phyloP scores from a whole-genome alignment of 1,284 basidiomycete species.

The Cystobasidium sp. region DNA sequence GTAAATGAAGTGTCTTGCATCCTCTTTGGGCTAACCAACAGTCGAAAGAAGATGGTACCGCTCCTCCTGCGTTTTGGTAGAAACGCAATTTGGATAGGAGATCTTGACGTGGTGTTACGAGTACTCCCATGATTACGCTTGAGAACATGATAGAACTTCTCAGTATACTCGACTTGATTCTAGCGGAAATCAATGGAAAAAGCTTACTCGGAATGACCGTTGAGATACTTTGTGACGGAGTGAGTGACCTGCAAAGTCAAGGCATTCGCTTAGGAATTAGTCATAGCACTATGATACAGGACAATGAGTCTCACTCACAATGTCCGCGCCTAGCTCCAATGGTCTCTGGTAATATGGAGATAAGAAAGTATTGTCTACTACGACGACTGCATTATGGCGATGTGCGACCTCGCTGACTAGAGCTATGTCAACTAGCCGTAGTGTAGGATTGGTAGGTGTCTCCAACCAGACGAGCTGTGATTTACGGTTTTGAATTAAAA shows the following conservation, averaged over 20 bases:
- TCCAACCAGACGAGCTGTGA: slow-evolving; percentile 92
- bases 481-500: too few species aligned
- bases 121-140: slow-evolving; percentile 71
- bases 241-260: slow-evolving; percentile 49
- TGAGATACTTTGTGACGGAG: slow-evolving; percentile 78
- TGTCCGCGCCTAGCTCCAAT: slow-evolving; percentile 79
- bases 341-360: slow-evolving; percentile 91
- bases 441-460: slow-evolving; percentile 91
- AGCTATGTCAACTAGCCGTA: slow-evolving; percentile 79
- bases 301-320: slow-evolving; percentile 64
- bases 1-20: slow-evolving; percentile 79
- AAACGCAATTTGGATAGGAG: slow-evolving; percentile 72
- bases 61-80: slow-evolving; percentile 76
- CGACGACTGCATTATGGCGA: slow-evolving; percentile 68
- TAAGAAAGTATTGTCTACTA: slow-evolving; percentile 67
- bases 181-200: neutral
- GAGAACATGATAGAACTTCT: neutral
- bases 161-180: neutral
- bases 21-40: slow-evolving; percentile 89
- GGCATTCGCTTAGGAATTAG: slow-evolving; percentile 58
- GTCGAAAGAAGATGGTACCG: slow-evolving; percentile 78
- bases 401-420: slow-evolving; percentile 68
- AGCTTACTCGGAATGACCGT: slow-evolving; percentile 83
- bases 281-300: too few species aligned
- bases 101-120: slow-evolving; percentile 66